phyloP scores from a whole-genome alignment of 139 green algal species.

The Micromonas pusilla region DNA sequence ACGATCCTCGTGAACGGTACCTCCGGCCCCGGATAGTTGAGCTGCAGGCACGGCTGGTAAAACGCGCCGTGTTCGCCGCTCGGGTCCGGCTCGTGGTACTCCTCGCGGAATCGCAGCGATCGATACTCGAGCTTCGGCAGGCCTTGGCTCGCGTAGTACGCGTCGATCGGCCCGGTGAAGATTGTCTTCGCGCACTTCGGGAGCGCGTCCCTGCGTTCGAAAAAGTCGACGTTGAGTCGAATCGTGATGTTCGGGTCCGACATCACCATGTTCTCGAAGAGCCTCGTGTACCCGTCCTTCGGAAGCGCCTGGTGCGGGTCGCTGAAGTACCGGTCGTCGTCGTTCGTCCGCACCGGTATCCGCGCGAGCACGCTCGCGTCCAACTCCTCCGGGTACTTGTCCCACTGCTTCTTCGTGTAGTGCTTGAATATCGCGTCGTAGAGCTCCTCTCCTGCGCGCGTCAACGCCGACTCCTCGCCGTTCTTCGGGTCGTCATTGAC shows the following conservation, averaged over 20 bases:
- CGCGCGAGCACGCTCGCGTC: slow-evolving; percentile 36
- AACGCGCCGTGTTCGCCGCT: slow-evolving; percentile 15
- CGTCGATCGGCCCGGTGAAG: slow-evolving; percentile 36
- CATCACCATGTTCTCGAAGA: slow-evolving; percentile 41
- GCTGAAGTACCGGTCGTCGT: slow-evolving; percentile 35
- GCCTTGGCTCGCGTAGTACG: slow-evolving; percentile 31
- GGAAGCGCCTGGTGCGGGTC: slow-evolving; percentile 35
- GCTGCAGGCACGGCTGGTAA: slow-evolving; percentile 28
- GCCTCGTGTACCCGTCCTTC: slow-evolving; percentile 28
- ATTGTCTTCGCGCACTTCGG: slow-evolving; percentile 27
- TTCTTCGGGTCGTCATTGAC: slow-evolving; percentile 28
- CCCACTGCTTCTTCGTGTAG: slow-evolving; percentile 43
- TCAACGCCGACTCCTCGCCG: slow-evolving; percentile 36
- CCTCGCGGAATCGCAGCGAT: slow-evolving; percentile 28
- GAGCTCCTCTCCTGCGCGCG: slow-evolving; percentile 18
- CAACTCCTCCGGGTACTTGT: slow-evolving; percentile 38
- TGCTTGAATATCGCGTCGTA: slow-evolving; percentile 39
- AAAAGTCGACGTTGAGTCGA: slow-evolving; percentile 34
- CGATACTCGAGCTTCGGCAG: slow-evolving; percentile 39
- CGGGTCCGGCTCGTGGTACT: slow-evolving; percentile 26
- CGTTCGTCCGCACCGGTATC: slow-evolving; percentile 28
- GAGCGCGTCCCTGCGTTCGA: slow-evolving; percentile 27
- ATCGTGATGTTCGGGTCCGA: slow-evolving; percentile 26
- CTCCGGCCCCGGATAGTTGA: slow-evolving; percentile 28
- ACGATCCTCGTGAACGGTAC: slow-evolving; percentile 37